phyloP scores from a whole-genome alignment of 108 stramenopile genomes.

The Skeletonema costatum region DNA sequence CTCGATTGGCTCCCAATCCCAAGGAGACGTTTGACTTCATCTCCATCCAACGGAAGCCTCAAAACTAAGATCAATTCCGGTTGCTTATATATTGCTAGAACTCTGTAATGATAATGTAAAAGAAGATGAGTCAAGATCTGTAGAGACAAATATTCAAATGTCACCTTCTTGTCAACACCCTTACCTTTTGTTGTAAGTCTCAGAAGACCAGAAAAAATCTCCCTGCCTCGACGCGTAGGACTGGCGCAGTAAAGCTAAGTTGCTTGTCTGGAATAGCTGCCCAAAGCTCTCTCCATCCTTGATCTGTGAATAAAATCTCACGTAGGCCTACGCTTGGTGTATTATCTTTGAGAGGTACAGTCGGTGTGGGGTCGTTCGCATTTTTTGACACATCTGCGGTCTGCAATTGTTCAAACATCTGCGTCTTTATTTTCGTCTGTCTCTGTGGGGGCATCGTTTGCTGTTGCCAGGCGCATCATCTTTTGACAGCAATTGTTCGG shows the following conservation, averaged over 20 bases:
- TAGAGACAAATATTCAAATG: neutral
- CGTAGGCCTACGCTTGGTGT: neutral
- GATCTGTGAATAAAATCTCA: constrained; percentile 4
- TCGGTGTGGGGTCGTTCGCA: too few species aligned
- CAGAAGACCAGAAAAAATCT: constrained; percentile 52
- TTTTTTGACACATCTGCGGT: neutral
- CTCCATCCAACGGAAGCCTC: constrained; percentile 47
- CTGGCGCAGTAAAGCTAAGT: constrained; percentile 14
- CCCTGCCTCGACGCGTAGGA: constrained; percentile 22
- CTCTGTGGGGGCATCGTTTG: neutral
- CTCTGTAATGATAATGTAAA: neutral
- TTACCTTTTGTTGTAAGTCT: constrained; percentile 36
- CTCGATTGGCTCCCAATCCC: constrained; percentile 13
- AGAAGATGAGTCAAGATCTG: neutral
- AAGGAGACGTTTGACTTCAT: constrained; percentile 52
- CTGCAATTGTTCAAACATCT: neutral
- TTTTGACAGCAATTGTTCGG: neutral
- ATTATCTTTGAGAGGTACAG: neutral
- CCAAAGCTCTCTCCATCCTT: neutral
- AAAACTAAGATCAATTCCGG: constrained; percentile 65
- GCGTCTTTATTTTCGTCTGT: neutral
- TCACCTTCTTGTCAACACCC: neutral
- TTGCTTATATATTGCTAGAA: constrained; percentile 57
- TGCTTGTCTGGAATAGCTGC: neutral
- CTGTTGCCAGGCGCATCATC: neutral